Conservation (phyloP, 768 basidiomycete species). For the Heimioporus sp. region DNA sequence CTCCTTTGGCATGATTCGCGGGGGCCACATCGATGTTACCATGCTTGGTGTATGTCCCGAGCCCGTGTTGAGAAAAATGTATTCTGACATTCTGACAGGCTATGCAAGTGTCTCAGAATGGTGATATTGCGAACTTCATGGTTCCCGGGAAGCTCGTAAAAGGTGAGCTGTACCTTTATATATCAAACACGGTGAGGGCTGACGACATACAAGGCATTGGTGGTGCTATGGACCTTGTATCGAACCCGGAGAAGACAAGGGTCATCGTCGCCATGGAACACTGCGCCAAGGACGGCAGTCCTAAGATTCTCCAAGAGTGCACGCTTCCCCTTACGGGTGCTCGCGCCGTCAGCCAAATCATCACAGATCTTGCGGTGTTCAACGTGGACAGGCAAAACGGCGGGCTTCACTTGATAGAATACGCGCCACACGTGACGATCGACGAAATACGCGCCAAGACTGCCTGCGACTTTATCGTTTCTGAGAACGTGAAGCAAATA, state of each 20-base stretch:
- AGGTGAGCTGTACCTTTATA: conserved; percentile 37
- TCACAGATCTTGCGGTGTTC: conserved; percentile 90
- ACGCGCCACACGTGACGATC: conserved; percentile 73
- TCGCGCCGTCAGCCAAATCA: conserved; percentile 80
- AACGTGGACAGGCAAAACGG: conserved; percentile 74
- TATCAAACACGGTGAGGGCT: conserved; percentile 34
- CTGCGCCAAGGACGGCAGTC: conserved; percentile 80
- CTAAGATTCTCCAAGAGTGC: conserved; percentile 82
- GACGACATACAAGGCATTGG: conserved; percentile 64
- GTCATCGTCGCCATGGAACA: conserved; percentile 89
- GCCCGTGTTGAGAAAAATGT: conserved; percentile 38
- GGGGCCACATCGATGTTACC: conserved; percentile 89
- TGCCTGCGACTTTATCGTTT: conserved; percentile 68
- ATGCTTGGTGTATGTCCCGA: conserved; percentile 74
- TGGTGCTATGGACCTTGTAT: conserved; percentile 93
- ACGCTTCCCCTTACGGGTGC: conserved; percentile 84
- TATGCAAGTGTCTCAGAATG: conserved; percentile 88
- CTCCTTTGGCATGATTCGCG: conserved; percentile 95
- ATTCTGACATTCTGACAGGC: conserved; percentile 47
- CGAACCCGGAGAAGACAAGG: conserved; percentile 91
- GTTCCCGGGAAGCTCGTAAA: conserved; percentile 90
- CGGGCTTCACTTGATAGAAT: conserved; percentile 67
- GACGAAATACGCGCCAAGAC: conserved; percentile 85
- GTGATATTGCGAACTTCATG: conserved; percentile 97
- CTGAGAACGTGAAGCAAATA: conserved; percentile 49